These are phyloP conservation scores for Linderniella brevidens DNA, from an alignment of 257 asterid species.

Conservation along the genomic window DNA sequence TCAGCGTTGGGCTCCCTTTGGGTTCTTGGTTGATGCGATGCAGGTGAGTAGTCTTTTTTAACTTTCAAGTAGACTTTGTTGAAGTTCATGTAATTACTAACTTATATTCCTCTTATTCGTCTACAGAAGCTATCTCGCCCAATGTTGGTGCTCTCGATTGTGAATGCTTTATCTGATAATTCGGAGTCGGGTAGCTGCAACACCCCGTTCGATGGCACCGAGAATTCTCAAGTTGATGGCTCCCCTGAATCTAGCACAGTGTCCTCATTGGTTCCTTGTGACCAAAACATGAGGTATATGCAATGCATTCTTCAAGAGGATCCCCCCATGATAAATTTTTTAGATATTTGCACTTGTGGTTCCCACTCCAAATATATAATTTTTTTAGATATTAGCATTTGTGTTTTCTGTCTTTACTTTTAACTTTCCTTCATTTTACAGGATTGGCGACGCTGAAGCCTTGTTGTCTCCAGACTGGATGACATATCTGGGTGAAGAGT, in stretches of 20 bases:
- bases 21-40: slow-evolving; percentile 50
- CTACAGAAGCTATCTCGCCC: slow-evolving; percentile 73
- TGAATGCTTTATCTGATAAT: slow-evolving; percentile 47
- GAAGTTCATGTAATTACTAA: slow-evolving; percentile 4
- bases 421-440: slow-evolving; percentile 18
- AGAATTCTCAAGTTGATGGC: slow-evolving; percentile 23
- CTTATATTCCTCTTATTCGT: slow-evolving; percentile 12
- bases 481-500: slow-evolving; percentile 45
- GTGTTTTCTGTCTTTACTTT: slow-evolving; percentile 7
- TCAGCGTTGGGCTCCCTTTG: slow-evolving; percentile 69
- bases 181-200: slow-evolving; percentile 20
- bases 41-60: slow-evolving; percentile 31
- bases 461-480: slow-evolving; percentile 43
- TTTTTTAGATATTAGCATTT: too few species aligned
- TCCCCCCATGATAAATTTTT: background rate
- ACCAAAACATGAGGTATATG: slow-evolving; percentile 33
- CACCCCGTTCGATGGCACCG: slow-evolving; percentile 20
- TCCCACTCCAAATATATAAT: too few species aligned
- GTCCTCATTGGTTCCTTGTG: slow-evolving; percentile 19
- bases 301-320: slow-evolving; percentile 8
- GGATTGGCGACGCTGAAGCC: slow-evolving; percentile 26
- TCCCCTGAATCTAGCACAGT: slow-evolving; percentile 28
- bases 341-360: too few species aligned
- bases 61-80: slow-evolving; percentile 3
- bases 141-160: slow-evolving; percentile 61